A percentile compares a stretch with the other conserved stretches of the same genome.
Conservation (phyloP, 1,284 basidiomycete genomes). For the Wolfiporia cocos region DNA sequence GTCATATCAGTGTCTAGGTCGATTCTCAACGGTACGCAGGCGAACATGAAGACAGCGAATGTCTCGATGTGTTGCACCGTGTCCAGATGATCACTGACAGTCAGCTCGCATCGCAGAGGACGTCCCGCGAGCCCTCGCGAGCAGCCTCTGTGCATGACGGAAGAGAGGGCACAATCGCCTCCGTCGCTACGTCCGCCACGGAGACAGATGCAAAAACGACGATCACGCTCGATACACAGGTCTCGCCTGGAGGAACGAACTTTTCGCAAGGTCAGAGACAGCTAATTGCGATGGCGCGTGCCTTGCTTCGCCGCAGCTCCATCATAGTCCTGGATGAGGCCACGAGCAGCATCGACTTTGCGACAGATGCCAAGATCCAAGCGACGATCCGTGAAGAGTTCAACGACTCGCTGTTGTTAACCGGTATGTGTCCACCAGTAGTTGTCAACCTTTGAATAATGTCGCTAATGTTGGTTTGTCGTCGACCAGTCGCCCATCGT, state of each 20-base stretch:
- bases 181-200: constrained; percentile 34
- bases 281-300: constrained; percentile 76
- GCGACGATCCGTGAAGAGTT: constrained; percentile 79
- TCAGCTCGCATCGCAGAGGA: constrained; percentile 36
- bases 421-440: constrained; percentile 43
- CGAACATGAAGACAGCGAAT: constrained; percentile 80
- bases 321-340: constrained; percentile 85
- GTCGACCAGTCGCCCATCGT: constrained; percentile 54
- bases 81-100: constrained; percentile 57
- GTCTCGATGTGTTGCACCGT: constrained; percentile 56
- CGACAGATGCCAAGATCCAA: constrained; percentile 76
- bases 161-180: constrained; percentile 25
- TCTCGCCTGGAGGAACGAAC: constrained; percentile 77
- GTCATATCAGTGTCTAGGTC: background rate
- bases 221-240: constrained; percentile 64
- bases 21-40: constrained; percentile 27
- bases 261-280: constrained; percentile 85
- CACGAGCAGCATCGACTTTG: constrained; percentile 72
- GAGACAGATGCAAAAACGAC: constrained; percentile 46
- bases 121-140: constrained; percentile 43
- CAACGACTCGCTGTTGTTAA: constrained; percentile 50
- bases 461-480: background rate
- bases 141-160: constrained; percentile 37
- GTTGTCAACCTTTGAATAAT: background rate
- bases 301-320: constrained; percentile 68